A percentile compares a stretch with the other conserved stretches of the same genome.
Conservation (phyloP, 140 eudicot species). For the Stevia rebaudiana region DNA sequence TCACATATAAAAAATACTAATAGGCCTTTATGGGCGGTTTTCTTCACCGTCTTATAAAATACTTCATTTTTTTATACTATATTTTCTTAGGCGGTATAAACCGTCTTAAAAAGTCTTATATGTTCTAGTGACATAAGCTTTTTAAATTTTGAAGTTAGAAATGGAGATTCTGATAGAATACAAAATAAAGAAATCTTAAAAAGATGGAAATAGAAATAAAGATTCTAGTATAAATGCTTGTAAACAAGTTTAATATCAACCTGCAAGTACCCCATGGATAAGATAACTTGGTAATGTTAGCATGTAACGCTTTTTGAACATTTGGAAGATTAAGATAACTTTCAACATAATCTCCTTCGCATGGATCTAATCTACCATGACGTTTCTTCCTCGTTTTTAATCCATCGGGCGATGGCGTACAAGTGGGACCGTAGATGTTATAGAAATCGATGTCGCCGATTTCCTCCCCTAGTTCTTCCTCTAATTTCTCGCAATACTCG, state of each 20-base stretch:
- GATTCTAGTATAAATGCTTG: background rate
- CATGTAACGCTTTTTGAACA: constrained; percentile 54
- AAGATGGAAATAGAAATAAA: too few species aligned
- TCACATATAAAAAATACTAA: too few species aligned
- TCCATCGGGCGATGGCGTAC: constrained; percentile 27
- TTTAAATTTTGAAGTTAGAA: too few species aligned
- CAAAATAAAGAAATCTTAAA: too few species aligned
- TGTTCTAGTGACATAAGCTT: too few species aligned
- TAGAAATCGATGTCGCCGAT: constrained; percentile 55
- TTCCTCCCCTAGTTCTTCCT: constrained; percentile 33
- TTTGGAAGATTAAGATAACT: constrained; percentile 48
- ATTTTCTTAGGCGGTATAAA: too few species aligned
- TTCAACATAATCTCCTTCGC: constrained; percentile 48
- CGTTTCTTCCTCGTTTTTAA: constrained; percentile 3
- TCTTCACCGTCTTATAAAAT: too few species aligned
- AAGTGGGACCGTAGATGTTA: constrained; percentile 54
- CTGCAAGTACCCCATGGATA: constrained; percentile 58
- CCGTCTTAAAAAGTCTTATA: too few species aligned
- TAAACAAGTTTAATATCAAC: constrained; percentile 21
- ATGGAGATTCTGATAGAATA: too few species aligned
- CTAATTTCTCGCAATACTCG: constrained; percentile 23
- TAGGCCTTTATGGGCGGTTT: too few species aligned
- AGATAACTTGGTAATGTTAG: constrained; percentile 46
- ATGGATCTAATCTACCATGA: constrained; percentile 44
- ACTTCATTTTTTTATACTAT: too few species aligned